Percentiles rank a stretch among this genome's conserved stretches.
These are phyloP conservation scores for Naegleria gruberi DNA, from an alignment of 208 protist genomes.

Conservation along the genomic window DNA sequence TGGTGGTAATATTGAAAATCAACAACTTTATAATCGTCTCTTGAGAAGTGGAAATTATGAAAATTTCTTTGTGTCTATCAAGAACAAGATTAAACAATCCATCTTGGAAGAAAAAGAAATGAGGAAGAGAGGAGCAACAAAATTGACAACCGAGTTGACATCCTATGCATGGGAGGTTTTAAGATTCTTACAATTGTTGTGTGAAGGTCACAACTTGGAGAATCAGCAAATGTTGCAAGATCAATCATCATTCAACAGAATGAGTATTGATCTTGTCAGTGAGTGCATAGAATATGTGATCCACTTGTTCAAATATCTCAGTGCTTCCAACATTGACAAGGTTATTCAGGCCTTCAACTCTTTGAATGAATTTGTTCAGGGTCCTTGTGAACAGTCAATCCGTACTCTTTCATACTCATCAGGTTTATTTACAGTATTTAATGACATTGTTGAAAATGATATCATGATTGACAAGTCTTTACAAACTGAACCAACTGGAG, in stretches of 20 bases:
- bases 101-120: not conserved
- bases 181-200: constrained; percentile 54
- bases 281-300: not conserved
- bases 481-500: not conserved
- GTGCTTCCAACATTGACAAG: not conserved
- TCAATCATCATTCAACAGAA: constrained; percentile 56
- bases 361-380: constrained; percentile 2
- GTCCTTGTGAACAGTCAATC: not conserved
- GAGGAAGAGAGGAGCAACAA: not conserved
- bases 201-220: constrained; percentile 50
- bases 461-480: not conserved
- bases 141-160: not conserved
- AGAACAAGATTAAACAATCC: not conserved
- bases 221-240: constrained; percentile 53
- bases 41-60: not conserved
- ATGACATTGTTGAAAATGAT: constrained; percentile 11
- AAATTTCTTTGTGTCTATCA: not conserved
- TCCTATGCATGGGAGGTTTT: constrained; percentile 28
- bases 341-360: not conserved
- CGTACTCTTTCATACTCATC: not conserved
- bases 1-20: not conserved
- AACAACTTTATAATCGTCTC: not conserved
- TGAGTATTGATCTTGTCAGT: constrained; percentile 55
- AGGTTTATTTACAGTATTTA: not conserved
- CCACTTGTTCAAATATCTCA: not conserved